Conservation (phyloP, 2,329 filamentous ascomycete species). For the Ophiobolus disseminans region DNA sequence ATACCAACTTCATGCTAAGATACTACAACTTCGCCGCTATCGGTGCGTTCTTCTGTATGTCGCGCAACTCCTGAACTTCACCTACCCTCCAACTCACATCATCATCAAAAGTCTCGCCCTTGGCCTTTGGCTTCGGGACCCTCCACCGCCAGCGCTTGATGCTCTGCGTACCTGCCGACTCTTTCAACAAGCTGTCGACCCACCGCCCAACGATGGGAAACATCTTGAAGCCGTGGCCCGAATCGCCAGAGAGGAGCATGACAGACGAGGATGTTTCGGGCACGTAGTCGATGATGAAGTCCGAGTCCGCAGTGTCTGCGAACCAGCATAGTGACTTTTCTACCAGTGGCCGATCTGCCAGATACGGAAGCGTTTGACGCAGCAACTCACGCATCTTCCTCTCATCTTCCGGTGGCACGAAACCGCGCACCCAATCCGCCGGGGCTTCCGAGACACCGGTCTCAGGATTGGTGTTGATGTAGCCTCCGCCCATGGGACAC, state of each 20-base stretch:
- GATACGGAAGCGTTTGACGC: constrained; percentile 59
- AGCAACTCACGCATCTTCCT: constrained; percentile 59
- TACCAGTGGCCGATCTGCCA: constrained; percentile 64
- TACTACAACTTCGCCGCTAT: constrained; percentile 26
- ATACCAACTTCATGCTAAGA: too few relatives aligned
- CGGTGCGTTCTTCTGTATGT: constrained; percentile 17
- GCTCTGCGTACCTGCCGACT: constrained; percentile 51
- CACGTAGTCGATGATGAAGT: constrained; percentile 67
- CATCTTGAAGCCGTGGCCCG: constrained; percentile 70
- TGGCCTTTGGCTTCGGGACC: constrained; percentile 28
- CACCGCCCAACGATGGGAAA: constrained; percentile 65
- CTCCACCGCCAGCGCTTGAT: constrained; percentile 63
- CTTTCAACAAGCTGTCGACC: constrained; percentile 58
- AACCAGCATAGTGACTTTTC: constrained; percentile 68
- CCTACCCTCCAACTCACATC: constrained; percentile 59
- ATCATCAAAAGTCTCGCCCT: constrained; percentile 51
- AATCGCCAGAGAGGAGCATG: constrained; percentile 64
- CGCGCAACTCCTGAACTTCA: constrained; percentile 31
- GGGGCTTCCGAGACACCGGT: constrained; percentile 54
- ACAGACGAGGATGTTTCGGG: constrained; percentile 57
- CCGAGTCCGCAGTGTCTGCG: constrained; percentile 66
- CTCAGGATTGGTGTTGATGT: constrained; percentile 57
- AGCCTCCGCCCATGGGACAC: constrained; percentile 66
- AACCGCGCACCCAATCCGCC: constrained; percentile 41
- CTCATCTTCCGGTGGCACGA: constrained; percentile 63